Evolutionary conservation across 257 asterid genomes (phyloP).

Genomic region (Petunia secreta): DNA sequence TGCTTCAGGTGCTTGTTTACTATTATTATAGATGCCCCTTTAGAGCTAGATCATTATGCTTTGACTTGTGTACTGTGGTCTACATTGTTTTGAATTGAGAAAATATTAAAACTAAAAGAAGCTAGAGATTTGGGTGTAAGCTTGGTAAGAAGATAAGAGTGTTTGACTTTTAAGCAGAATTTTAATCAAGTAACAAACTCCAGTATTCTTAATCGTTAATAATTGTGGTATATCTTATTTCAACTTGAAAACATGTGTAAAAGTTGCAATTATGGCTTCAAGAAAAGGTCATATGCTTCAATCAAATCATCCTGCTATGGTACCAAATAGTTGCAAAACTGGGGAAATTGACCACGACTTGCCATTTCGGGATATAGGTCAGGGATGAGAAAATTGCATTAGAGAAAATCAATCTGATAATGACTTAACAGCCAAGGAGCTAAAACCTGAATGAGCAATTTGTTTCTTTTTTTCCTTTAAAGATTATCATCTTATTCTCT

Average conservation of each 20-base stretch:
- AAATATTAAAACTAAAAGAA: not conserved
- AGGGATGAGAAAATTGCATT: conserved; percentile 5
- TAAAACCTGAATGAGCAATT: not conserved
- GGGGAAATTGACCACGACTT: not conserved
- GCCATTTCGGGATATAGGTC: not conserved
- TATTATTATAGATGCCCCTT: not conserved
- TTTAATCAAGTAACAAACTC: not conserved
- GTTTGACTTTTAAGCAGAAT: not conserved
- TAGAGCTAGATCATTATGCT: not conserved
- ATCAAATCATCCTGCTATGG: not conserved
- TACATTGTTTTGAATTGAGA: conserved; percentile 18
- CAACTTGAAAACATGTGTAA: not conserved
- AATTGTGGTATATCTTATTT: not conserved
- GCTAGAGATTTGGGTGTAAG: conserved; percentile 3
- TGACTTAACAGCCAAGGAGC: not conserved
- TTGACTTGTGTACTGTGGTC: conserved; percentile 2
- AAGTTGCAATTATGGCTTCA: not conserved
- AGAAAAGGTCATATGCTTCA: conserved; percentile 20
- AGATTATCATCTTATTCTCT: not conserved
- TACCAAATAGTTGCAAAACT: not conserved
- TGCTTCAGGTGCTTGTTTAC: not conserved
- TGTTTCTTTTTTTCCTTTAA: conserved; percentile 17
- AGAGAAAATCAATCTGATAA: not conserved
- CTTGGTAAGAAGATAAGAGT: not conserved
- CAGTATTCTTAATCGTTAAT: not conserved